phyloP scores from a whole-genome alignment of 164 flowering plant genomes.

The Vitis labrusca region DNA sequence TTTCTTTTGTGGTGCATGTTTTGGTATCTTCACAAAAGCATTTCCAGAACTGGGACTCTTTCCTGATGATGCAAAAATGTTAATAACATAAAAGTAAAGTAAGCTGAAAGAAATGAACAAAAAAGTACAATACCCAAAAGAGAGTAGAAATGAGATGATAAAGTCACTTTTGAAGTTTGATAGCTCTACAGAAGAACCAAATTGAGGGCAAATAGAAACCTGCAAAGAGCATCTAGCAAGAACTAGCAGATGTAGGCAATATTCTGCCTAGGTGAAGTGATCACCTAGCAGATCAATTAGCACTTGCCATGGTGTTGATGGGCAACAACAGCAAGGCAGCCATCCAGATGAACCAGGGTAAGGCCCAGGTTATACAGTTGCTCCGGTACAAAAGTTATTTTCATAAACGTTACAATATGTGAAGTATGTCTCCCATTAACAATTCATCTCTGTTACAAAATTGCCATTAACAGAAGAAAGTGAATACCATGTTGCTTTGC shows the following conservation, averaged over 20 bases:
- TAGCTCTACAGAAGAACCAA: no score
- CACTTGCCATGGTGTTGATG: background rate
- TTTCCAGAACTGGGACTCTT: slow-evolving; percentile 17
- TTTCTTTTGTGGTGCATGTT: slow-evolving; percentile 14
- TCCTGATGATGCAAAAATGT: slow-evolving; percentile 18
- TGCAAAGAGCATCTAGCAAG: no score
- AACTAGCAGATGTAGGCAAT: no score
- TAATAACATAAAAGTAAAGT: background rate
- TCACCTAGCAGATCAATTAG: no score
- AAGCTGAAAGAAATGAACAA: background rate
- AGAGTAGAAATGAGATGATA: background rate
- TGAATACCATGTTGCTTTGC: no score
- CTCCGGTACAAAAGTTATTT: background rate
- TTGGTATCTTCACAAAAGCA: slow-evolving; percentile 12
- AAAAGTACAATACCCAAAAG: background rate
- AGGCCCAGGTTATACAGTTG: background rate
- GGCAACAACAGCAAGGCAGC: background rate
- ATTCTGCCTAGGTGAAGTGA: no score
- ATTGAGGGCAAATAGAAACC: no score
- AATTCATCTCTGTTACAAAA: background rate
- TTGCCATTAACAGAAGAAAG: no score
- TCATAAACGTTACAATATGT: no score
- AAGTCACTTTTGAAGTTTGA: no score
- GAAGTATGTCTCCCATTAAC: no score
- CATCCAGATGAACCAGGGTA: background rate